phyloP scores from a whole-genome alignment of 2,329 filamentous ascomycete genomes.

The Trichothecium roseum region DNA sequence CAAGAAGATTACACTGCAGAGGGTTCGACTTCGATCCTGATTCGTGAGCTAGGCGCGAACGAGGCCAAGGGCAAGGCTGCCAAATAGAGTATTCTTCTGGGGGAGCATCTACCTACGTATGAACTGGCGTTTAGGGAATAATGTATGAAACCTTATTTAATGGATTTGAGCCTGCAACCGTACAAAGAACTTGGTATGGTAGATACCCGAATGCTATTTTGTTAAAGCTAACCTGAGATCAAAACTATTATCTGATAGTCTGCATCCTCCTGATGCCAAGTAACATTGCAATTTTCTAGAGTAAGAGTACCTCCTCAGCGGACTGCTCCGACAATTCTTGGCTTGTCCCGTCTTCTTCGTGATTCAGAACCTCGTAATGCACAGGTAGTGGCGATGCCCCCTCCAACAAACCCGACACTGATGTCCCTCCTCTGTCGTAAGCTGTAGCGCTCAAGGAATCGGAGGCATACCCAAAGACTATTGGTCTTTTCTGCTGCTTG shows the following conservation, averaged over 20 bases:
- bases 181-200: neutral
- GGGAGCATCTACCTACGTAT: neutral
- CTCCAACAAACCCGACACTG: too few relatives aligned
- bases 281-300: too few relatives aligned
- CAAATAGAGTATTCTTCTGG: slow-evolving; percentile 40
- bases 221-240: neutral
- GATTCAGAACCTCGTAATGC: too few relatives aligned
- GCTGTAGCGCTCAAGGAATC: too few relatives aligned
- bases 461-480: too few relatives aligned
- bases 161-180: neutral
- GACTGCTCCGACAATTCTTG: too few relatives aligned
- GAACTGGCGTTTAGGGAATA: neutral
- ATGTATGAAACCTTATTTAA: neutral
- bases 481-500: neutral
- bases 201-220: neutral
- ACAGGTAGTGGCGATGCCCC: too few relatives aligned
- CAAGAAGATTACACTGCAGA: slow-evolving; percentile 67
- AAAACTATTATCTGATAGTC: too few relatives aligned
- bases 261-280: too few relatives aligned
- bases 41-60: slow-evolving; percentile 74
- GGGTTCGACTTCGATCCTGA: slow-evolving; percentile 65
- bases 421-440: too few relatives aligned
- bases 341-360: too few relatives aligned
- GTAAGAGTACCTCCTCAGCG: too few relatives aligned
- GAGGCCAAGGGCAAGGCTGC: slow-evolving; percentile 80